A percentile compares a stretch with the other conserved stretches of the same genome.
phyloP scores from a whole-genome alignment of 2,329 filamentous ascomycete species.

The Plenodomus tracheiphilus region DNA sequence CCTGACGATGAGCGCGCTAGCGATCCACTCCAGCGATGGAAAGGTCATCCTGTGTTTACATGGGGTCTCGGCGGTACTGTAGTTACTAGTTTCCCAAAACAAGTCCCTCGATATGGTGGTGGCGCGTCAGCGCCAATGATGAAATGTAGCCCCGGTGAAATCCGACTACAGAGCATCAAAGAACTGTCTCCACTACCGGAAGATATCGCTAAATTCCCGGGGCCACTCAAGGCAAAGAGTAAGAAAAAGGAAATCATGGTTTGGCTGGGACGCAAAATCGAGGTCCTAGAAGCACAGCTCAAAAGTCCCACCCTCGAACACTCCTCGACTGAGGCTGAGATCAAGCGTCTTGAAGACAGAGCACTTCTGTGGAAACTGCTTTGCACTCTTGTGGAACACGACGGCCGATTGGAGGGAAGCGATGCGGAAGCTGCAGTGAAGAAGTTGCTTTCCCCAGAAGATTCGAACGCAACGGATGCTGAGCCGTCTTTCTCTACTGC shows the following conservation, averaged over 20 bases:
- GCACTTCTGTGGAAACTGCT: conserved; percentile 86
- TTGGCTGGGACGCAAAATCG: conserved; percentile 81
- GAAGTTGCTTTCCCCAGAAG: conserved; percentile 69
- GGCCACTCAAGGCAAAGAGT: conserved; percentile 82
- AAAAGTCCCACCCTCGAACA: conserved; percentile 53
- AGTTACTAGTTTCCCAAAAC: conserved; percentile 84
- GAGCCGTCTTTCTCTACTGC: conserved; percentile 35
- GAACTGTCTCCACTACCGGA: conserved; percentile 73
- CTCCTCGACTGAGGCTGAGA: conserved; percentile 58
- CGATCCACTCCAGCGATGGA: conserved; percentile 87
- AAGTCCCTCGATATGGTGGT: conserved; percentile 82
- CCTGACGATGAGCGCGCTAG: conserved; percentile 61
- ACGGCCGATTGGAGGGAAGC: conserved; percentile 76
- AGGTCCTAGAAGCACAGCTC: conserved; percentile 64
- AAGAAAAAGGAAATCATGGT: conserved; percentile 92
- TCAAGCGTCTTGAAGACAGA: conserved; percentile 77
- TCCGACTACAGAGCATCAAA: conserved; percentile 76
- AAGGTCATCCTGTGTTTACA: conserved; percentile 79
- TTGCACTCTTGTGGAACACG: conserved; percentile 79
- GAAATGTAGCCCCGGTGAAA: conserved; percentile 78
- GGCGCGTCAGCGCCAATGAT: conserved; percentile 75
- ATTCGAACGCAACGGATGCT: conserved; percentile 20
- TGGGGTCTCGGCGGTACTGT: conserved; percentile 88
- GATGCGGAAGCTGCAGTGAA: conserved; percentile 75
- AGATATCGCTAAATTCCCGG: conserved; percentile 79